Conservation (phyloP, 2,329 filamentous ascomycete species). For the Coleophoma eucalyptorum region DNA sequence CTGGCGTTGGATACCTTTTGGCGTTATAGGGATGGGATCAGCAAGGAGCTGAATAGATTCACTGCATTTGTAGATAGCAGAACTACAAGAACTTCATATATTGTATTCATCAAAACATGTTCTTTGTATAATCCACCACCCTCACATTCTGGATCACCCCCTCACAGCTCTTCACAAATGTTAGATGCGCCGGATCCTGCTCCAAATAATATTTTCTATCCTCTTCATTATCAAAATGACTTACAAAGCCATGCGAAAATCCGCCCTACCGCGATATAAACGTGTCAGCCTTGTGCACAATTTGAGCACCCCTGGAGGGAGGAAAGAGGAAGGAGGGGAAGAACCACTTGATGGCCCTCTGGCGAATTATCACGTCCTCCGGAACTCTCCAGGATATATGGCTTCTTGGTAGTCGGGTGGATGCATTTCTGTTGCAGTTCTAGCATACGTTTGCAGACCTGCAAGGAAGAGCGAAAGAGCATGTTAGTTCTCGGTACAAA, state of each 20-base stretch:
- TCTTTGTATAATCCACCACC: conserved; percentile 57
- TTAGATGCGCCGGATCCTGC: conserved; percentile 59
- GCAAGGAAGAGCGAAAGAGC: background rate
- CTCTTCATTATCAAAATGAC: conserved; percentile 58
- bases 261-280: conserved; percentile 42
- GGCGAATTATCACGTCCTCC: conserved; percentile 60
- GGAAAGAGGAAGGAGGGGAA: background rate
- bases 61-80: background rate
- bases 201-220: conserved; percentile 68
- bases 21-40: too few relatives aligned
- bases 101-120: conserved; percentile 34
- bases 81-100: background rate
- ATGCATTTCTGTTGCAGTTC: conserved; percentile 54
- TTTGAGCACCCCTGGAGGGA: too few relatives aligned
- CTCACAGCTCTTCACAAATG: conserved; percentile 49
- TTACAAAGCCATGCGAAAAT: conserved; percentile 66
- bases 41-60: background rate
- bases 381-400: conserved; percentile 55
- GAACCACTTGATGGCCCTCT: conserved; percentile 54
- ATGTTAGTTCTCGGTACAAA: too few relatives aligned
- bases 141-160: conserved; percentile 47
- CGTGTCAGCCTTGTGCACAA: background rate
- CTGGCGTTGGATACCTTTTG: conserved; percentile 16
- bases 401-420: conserved; percentile 51
- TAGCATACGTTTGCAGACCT: conserved; percentile 56